phyloP scores from a whole-genome alignment of 2,329 filamentous ascomycete genomes.

The Aureobasidium sp. region DNA sequence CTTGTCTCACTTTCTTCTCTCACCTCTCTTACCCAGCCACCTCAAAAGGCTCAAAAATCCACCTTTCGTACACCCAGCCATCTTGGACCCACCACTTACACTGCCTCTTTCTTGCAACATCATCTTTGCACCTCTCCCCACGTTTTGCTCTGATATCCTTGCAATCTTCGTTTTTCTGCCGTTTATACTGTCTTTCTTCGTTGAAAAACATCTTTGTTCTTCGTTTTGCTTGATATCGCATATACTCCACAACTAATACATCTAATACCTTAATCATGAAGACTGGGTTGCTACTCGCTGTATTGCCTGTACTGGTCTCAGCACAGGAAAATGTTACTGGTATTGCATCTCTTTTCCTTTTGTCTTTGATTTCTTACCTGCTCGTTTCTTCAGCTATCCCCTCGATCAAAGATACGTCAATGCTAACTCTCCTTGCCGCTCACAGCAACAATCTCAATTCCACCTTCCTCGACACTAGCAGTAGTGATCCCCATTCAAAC shows the following conservation, averaged over 20 bases:
- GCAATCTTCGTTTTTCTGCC: background rate
- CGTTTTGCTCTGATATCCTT: background rate
- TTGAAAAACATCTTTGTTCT: background rate
- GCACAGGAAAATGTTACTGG: background rate
- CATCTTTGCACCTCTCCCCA: background rate
- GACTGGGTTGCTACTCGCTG: background rate
- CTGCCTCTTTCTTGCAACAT: background rate
- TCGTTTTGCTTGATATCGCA: background rate
- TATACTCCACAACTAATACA: background rate
- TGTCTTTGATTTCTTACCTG: background rate
- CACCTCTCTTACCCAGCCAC: background rate
- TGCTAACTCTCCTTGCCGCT: too few relatives aligned
- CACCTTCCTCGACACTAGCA: slow-evolving; percentile 12
- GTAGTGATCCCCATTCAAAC: slow-evolving; percentile 15
- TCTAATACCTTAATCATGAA: background rate
- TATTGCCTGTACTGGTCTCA: background rate
- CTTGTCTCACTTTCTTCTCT: background rate
- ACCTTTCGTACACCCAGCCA: background rate
- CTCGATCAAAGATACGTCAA: slow-evolving; percentile 1
- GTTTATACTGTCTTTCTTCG: background rate
- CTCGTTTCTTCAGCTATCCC: background rate
- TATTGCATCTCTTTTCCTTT: background rate
- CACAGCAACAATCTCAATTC: slow-evolving; percentile 12
- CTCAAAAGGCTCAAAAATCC: background rate
- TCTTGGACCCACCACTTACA: background rate